Evolutionary conservation across 192 early-diverging fungal species (phyloP), one percentile per base, ranked within the genome.

Genomic region (Funneliformis mosseae): DNA sequence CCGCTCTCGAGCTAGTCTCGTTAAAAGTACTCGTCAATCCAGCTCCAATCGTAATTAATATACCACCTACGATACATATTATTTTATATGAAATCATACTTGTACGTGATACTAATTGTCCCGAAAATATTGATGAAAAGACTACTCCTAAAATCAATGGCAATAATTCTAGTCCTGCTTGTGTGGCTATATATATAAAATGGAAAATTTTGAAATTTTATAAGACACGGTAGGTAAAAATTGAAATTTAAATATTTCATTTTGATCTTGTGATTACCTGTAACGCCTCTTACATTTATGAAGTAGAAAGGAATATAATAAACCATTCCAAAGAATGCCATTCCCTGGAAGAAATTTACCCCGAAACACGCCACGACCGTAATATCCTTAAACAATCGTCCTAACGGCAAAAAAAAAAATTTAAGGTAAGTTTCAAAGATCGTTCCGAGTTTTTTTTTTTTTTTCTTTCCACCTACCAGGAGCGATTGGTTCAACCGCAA

Each of bases 261-360:
- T 23, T 64, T 64, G 27, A 25, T 4, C 8, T n/a, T 23, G 1
- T 27, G 16, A 8, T 10, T 72, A 72, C 70, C 70, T 25, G 90
- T 82, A 33, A 88, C 82, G 76, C 90, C 90, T 72, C 86, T 82
- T 12, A 94, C 93, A 60, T 95, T 82, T 72, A 94, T 91, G 82
- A 94, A 96, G 82, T 89, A 96, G 28, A 92, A 18, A 1, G 91
- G 88, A 39, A 93, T 80, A 86, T 93, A 98, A 83, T 89, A 96
- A n/a, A 91, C 85, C 55, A 84, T 80, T 39, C 82, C 82, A 67
- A 89, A 87, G 82, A 89, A 86, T 25, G 81, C 76, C 81, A 88
- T 84, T 12, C 85, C 87, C 21, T 86, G 72, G 21, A 83, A 85
- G 23, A 88, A 85, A 25, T 81, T 77, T 21, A 84, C 75, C 11